Evolutionary conservation across 352 stramenopile genomes (phyloP), one percentile per base, ranked within the genome.

Genomic region (Paralagenidium karlingii): DNA sequence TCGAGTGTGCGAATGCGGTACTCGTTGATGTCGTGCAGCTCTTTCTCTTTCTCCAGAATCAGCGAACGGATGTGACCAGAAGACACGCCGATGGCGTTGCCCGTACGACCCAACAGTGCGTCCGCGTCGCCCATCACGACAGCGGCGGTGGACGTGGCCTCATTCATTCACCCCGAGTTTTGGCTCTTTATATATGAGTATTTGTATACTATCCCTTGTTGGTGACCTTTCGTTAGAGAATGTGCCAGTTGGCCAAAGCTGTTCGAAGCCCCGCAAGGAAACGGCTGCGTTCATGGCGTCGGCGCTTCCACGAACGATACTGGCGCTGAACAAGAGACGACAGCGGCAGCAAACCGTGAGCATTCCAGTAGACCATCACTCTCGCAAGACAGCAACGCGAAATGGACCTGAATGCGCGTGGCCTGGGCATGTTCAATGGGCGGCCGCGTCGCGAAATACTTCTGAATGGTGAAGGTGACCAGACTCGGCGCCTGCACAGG

Each of bases 11-110:
- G 66, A 45, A 95, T 85, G 13, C 80, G 68, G 53, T 86, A 94
- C 58, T 94, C 80, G 59, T 95, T 91, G 45, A 95, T 95, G 54
- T 94, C 83, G 51, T 94, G 82, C 20, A 95, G 70, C 55, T 95
- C 82, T 42, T 82, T 86, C 49, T 95, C 82, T 43, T 95, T 95
- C 44, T 89, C 63, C 31, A 84, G 58, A 40, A 95, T 93, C 7
- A 95, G 63, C 42, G 78, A 81, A 11, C 80, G 71, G 47, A 95
- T 88, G 47, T 83, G 49, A 24, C 44, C 38, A 15, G 43, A 16
- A 31, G 34, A 36, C n/a, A n/a, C n/a, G n/a, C n/a, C n/a, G n/a
- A n/a, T n/a, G n/a, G n/a, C n/a, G n/a, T n/a, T n/a, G n/a, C n/a
- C n/a, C n/a, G n/a, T n/a, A n/a, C n/a, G n/a, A n/a, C n/a, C n/a